Evolutionary conservation across 768 basidiomycete species (phyloP).

Genomic region (Grammothele lineata): DNA sequence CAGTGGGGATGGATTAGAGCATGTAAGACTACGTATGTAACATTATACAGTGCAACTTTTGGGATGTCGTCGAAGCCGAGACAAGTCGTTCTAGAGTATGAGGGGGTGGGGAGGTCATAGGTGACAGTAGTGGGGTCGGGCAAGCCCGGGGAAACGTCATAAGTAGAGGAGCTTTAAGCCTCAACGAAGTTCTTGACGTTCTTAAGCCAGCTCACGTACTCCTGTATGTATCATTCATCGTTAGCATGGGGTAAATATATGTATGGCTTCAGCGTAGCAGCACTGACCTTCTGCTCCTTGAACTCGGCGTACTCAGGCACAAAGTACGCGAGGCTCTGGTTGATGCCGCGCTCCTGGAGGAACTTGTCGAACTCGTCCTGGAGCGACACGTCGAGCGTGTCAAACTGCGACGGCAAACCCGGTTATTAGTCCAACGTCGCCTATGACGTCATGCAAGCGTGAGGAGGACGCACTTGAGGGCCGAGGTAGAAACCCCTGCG

Average conservation of each 20-base stretch:
- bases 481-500: constrained; percentile 90
- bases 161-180: constrained; percentile 10
- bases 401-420: constrained; percentile 52
- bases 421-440: not conserved
- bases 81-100: too few relatives aligned
- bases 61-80: too few relatives aligned
- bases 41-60: too few relatives aligned
- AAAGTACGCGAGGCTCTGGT: constrained; percentile 78
- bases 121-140: too few relatives aligned
- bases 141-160: too few relatives aligned
- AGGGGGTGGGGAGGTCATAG: too few relatives aligned
- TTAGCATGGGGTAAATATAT: not conserved
- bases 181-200: constrained; percentile 84
- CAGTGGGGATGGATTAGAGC: too few relatives aligned
- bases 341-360: constrained; percentile 86
- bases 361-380: constrained; percentile 92
- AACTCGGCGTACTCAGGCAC: constrained; percentile 82
- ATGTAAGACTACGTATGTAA: too few relatives aligned
- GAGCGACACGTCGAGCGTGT: constrained; percentile 79
- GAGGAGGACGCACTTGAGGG: constrained; percentile 56
- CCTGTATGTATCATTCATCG: constrained; percentile 39
- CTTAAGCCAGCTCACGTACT: constrained; percentile 87
- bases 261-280: too few relatives aligned
- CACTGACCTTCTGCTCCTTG: constrained; percentile 89
- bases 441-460: constrained; percentile 10